phyloP scores from a whole-genome alignment of 2,329 filamentous ascomycete genomes.

The Gnomoniopsis sp. region DNA sequence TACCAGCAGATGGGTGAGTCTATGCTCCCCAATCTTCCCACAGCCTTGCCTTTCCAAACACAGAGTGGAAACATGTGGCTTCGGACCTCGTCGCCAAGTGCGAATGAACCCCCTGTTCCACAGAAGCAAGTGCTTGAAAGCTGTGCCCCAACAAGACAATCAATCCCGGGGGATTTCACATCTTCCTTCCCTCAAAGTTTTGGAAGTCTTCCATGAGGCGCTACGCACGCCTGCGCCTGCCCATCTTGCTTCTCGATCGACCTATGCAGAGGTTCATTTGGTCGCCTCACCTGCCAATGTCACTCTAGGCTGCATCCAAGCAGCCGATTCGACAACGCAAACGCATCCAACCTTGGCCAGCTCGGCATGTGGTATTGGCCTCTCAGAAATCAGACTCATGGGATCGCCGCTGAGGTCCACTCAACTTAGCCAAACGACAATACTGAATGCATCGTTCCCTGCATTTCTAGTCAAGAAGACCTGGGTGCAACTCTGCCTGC shows the following conservation, averaged over 20 bases:
- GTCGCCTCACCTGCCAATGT: too few relatives aligned
- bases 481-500: too few relatives aligned
- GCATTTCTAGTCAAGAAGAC: too few relatives aligned
- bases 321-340: too few relatives aligned
- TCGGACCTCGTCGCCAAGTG: background rate
- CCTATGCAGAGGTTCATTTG: background rate
- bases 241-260: background rate
- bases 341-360: too few relatives aligned
- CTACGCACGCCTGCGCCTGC: too few relatives aligned
- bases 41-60: background rate
- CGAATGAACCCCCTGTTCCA: background rate
- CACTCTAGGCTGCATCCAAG: too few relatives aligned
- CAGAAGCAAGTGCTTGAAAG: background rate
- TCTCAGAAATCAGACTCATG: too few relatives aligned
- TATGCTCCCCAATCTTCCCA: background rate
- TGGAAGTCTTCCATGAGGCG: background rate
- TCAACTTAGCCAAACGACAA: too few relatives aligned
- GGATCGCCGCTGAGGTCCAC: too few relatives aligned
- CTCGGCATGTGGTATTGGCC: too few relatives aligned
- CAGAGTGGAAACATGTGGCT: background rate
- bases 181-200: background rate
- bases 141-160: background rate
- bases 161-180: background rate
- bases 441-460: too few relatives aligned
- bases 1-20: slow-evolving; percentile 87